Conservation (phyloP, 2,329 filamentous ascomycete genomes). For the Nigrospora oryzae region DNA sequence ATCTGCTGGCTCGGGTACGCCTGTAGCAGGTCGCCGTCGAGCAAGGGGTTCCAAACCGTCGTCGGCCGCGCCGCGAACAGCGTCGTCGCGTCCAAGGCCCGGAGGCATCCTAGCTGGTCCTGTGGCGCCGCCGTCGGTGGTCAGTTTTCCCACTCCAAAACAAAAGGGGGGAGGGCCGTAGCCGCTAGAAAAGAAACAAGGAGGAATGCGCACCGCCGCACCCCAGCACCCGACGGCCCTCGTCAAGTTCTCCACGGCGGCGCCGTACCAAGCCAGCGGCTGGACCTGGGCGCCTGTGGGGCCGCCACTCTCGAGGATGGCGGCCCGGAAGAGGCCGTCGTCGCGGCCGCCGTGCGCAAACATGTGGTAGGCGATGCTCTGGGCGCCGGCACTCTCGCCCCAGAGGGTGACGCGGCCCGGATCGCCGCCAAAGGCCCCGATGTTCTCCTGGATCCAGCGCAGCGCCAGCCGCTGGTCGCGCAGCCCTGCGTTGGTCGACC, state of each 20-base stretch:
- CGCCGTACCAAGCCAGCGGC: constrained; percentile 24
- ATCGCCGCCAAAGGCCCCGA: constrained; percentile 43
- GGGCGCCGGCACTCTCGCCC: constrained; percentile 41
- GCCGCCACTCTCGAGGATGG: constrained; percentile 43
- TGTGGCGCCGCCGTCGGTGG: background rate
- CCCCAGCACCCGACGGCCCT: constrained; percentile 25
- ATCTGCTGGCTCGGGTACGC: constrained; percentile 37
- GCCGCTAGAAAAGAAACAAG: too few relatives aligned
- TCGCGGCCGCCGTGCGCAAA: constrained; percentile 47
- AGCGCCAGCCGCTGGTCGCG: constrained; percentile 42
- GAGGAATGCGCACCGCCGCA: constrained; percentile 1
- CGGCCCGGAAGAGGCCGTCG: constrained; percentile 44
- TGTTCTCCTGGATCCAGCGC: constrained; percentile 42
- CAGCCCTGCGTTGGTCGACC: constrained; percentile 34
- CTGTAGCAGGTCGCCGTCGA: constrained; percentile 38
- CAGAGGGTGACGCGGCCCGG: constrained; percentile 39
- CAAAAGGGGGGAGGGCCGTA: too few relatives aligned
- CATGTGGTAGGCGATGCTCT: constrained; percentile 12
- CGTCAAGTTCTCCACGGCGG: constrained; percentile 23
- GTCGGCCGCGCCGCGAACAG: constrained; percentile 26
- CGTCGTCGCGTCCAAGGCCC: constrained; percentile 18
- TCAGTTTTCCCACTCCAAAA: too few relatives aligned
- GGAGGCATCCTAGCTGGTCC: constrained; percentile 28
- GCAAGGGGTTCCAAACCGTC: constrained; percentile 30
- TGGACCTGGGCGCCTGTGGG: constrained; percentile 21